phyloP scores from a whole-genome alignment of 176 grass and related monocot genomes.

The Oropetium thomaeum region DNA sequence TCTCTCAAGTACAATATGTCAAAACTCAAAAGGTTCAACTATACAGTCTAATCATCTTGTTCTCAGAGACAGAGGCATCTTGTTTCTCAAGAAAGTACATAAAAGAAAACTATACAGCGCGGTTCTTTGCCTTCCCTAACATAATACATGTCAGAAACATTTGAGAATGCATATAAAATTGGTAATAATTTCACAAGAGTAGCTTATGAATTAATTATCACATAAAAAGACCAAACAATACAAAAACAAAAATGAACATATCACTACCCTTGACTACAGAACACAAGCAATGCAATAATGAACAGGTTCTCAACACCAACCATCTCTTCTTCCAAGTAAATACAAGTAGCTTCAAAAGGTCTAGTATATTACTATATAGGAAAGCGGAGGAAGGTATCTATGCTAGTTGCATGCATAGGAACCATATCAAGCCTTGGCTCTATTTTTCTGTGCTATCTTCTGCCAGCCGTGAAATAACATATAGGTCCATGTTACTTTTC shows the following conservation, averaged over 20 bases:
- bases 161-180: slow-evolving; percentile 42
- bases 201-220: slow-evolving; percentile 49
- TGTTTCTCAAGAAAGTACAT: slow-evolving; percentile 4
- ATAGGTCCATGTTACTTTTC: too few species aligned
- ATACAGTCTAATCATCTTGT: slow-evolving; percentile 30
- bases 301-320: slow-evolving; percentile 8
- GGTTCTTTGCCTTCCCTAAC: slow-evolving; percentile 32
- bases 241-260: slow-evolving; percentile 33
- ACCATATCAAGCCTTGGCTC: too few species aligned
- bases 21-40: slow-evolving; percentile 36
- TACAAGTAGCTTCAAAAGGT: slow-evolving; percentile 15
- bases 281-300: not conserved
- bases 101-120: slow-evolving; percentile 37
- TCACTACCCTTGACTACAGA: slow-evolving; percentile 40
- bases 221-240: slow-evolving; percentile 36
- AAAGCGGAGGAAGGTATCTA: too few species aligned
- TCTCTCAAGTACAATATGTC: not conserved
- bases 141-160: slow-evolving; percentile 37
- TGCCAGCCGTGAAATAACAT: too few species aligned
- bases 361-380: too few species aligned
- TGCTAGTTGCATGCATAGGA: too few species aligned
- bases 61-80: not conserved
- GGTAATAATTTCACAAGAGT: slow-evolving; percentile 34
- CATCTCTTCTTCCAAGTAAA: slow-evolving; percentile 25
- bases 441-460: too few species aligned